Evolutionary conservation across 148 eudicot species (phyloP), one percentile per base, ranked within the genome.

Genomic region (Suaeda aralocaspica): DNA sequence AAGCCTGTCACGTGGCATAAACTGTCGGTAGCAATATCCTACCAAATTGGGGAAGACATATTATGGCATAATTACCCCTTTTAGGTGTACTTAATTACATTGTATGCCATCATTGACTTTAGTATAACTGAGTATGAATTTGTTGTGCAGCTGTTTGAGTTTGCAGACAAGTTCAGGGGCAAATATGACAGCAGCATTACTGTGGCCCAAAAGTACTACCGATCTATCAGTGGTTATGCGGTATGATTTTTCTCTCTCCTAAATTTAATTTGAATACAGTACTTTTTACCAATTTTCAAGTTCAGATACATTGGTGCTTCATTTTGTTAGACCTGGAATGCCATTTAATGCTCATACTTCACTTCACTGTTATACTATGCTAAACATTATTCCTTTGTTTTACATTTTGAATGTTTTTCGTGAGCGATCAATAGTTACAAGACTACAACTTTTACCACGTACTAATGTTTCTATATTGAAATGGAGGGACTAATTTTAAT

Each of bases 161-260:
- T 94, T 75, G 99, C 99, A 41, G 92, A 94, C 90, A 91, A 85
- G 74, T 94, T 91, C 85, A 84, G 99, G 75, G 99, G 99, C 78
- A 94, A 94, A 80, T 94, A 94, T 66, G 99, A 94, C 80, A 81
- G 89, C 77, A 94, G 97, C 72, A 94, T 94, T 8, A 83, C 87
- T 3, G 87, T 91, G 52, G 99, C 97, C 2, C 97, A 91, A 78
- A 94, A 94, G 71, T 94, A 94, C 77, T 94, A 94, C 81, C 84
- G 89, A n/a, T 94, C 99, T 26, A 88, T 91, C 72, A 94, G 99
- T 80, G 99, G 99, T 68, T 94, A 94, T 64, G 87, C 85, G 65
- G 99, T 94, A 91, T 29, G 95, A 29, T 4, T 39, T 61, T 53
- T 68, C 60, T 1, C 78, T 57, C 24, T 64, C 1, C 1, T 68